Conservation (phyloP, 306 rosid species). For the Leucaena leucocephala region DNA sequence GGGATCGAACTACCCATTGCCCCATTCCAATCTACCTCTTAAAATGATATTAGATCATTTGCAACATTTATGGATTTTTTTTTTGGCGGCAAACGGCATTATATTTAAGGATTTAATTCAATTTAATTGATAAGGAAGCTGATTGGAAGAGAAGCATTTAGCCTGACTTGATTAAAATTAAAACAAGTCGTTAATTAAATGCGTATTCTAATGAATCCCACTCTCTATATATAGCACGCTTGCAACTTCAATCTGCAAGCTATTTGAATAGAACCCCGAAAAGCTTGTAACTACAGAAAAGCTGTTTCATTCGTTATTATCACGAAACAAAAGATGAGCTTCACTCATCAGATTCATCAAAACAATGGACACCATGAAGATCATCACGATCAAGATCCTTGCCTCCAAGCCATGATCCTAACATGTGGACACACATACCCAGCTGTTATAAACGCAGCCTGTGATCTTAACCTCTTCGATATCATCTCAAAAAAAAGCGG, state of each 20-base stretch:
- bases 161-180: too few species aligned
- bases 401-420: constrained; percentile 1
- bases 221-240: background rate
- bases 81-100: too few species aligned
- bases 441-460: background rate
- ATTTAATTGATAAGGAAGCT: too few species aligned
- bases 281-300: background rate
- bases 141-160: too few species aligned
- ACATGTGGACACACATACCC: background rate
- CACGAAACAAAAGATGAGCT: background rate
- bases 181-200: too few species aligned
- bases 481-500: background rate
- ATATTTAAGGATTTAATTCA: too few species aligned
- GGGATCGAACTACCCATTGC: too few species aligned
- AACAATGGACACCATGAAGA: background rate
- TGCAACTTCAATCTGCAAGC: background rate
- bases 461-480: background rate
- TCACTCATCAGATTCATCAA: background rate
- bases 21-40: too few species aligned
- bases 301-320: background rate
- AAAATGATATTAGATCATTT: too few species aligned
- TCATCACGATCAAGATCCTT: background rate
- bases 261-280: background rate
- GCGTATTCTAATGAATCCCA: too few species aligned
- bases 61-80: too few species aligned